Evolutionary conservation across 257 asterid genomes (phyloP).

Genomic region (Misopates orontium): DNA sequence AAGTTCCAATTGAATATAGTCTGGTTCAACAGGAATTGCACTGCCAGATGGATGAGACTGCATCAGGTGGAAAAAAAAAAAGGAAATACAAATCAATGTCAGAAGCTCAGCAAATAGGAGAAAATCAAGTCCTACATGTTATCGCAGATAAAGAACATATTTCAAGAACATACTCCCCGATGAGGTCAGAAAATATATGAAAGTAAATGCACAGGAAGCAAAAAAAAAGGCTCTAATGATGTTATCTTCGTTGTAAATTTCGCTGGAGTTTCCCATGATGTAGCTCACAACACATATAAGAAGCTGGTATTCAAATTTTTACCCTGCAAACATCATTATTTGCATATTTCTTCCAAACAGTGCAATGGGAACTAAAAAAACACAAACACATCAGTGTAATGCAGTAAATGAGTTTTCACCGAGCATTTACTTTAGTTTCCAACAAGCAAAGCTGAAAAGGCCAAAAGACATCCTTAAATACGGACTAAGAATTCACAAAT

Average conservation of each 20-base stretch:
- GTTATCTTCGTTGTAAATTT: neutral
- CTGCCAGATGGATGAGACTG: constrained; percentile 59
- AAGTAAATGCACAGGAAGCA: constrained; percentile 3
- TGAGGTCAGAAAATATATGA: constrained; percentile 3
- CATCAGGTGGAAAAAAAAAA: constrained; percentile 30
- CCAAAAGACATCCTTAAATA: constrained; percentile 8
- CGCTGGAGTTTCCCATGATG: neutral
- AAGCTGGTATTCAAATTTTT: neutral
- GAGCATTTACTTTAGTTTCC: neutral
- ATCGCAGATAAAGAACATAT: constrained; percentile 14
- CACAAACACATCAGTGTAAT: neutral
- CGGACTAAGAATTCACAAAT: neutral
- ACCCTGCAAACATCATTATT: constrained; percentile 1
- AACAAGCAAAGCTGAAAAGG: constrained; percentile 16
- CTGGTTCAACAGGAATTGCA: constrained; percentile 49
- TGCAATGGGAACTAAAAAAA: neutral
- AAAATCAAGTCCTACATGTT: constrained; percentile 9
- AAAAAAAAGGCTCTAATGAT: constrained; percentile 1
- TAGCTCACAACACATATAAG: neutral
- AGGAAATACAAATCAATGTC: constrained; percentile 26
- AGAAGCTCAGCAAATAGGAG: constrained; percentile 24
- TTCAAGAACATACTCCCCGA: constrained; percentile 3
- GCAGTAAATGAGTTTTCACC: constrained; percentile 3
- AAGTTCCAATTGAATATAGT: constrained; percentile 60
- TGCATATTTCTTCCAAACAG: neutral